phyloP scores from a whole-genome alignment of 2,329 filamentous ascomycete genomes.

The Zalaria sp. region DNA sequence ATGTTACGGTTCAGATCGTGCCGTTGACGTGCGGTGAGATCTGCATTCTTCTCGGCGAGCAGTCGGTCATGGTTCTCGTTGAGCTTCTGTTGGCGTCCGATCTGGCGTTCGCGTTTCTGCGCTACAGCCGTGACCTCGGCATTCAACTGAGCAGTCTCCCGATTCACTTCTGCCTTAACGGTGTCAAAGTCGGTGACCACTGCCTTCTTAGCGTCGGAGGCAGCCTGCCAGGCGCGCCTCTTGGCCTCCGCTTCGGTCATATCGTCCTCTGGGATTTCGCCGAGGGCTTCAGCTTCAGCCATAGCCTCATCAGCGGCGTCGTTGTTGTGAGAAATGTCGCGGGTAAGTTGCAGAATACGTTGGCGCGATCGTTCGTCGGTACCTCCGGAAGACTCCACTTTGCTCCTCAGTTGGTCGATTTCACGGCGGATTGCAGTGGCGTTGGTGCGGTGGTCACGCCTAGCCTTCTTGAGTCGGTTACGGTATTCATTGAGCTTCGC shows the following conservation, averaged over 20 bases:
- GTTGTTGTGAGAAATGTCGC: slow-evolving; percentile 57
- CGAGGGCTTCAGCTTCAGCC: slow-evolving; percentile 48
- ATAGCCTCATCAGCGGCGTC: slow-evolving; percentile 45
- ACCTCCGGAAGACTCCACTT: slow-evolving; percentile 52
- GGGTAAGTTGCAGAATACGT: slow-evolving; percentile 61
- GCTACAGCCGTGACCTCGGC: slow-evolving; percentile 50
- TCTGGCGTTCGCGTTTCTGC: slow-evolving; percentile 59
- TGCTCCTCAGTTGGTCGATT: slow-evolving; percentile 53
- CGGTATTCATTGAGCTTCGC: slow-evolving; percentile 56
- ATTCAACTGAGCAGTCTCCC: slow-evolving; percentile 47
- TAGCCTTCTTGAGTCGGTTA: slow-evolving; percentile 52
- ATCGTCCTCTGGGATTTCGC: slow-evolving; percentile 50
- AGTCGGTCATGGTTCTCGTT: slow-evolving; percentile 60
- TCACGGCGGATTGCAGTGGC: slow-evolving; percentile 57
- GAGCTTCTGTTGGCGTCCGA: slow-evolving; percentile 56
- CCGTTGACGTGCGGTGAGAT: slow-evolving; percentile 18
- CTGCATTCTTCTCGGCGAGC: slow-evolving; percentile 50
- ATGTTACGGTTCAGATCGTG: slow-evolving; percentile 17
- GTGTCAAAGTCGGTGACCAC: slow-evolving; percentile 44
- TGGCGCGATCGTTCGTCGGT: slow-evolving; percentile 64
- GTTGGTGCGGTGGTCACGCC: slow-evolving; percentile 61
- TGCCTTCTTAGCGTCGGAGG: slow-evolving; percentile 35
- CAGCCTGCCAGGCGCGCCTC: slow-evolving; percentile 43
- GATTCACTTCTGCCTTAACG: slow-evolving; percentile 48
- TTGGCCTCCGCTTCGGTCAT: slow-evolving; percentile 40